Evolutionary conservation across 2,329 filamentous ascomycete species (phyloP).

Genomic region (Colletotrichum cuscutae): DNA sequence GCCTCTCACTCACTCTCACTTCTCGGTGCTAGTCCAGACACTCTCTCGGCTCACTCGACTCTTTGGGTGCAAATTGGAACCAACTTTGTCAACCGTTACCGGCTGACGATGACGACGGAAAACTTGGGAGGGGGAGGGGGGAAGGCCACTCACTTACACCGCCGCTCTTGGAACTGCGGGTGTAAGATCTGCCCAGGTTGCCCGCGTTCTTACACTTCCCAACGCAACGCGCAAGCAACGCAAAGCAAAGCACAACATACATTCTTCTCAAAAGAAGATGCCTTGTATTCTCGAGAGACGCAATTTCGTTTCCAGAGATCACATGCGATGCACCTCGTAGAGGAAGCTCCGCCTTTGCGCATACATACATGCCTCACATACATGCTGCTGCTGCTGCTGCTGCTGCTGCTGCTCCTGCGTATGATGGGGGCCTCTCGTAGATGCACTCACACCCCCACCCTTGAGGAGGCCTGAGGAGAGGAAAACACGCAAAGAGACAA

Average conservation of each 20-base stretch:
- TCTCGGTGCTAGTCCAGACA: neutral
- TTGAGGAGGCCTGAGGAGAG: no score
- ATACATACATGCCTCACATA: neutral
- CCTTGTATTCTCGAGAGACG: neutral
- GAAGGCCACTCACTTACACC: slow-evolving; percentile 29
- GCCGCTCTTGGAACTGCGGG: slow-evolving; percentile 22
- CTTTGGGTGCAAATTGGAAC: neutral
- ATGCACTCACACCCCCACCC: slow-evolving; percentile 16
- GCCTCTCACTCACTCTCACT: slow-evolving; percentile 1
- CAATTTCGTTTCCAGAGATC: slow-evolving; percentile 10
- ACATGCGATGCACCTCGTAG: slow-evolving; percentile 10
- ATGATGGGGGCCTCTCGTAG: neutral
- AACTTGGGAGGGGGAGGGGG: neutral
- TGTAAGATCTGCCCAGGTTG: slow-evolving; percentile 5
- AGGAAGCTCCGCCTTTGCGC: slow-evolving; percentile 1
- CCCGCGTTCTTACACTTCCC: slow-evolving; percentile 1
- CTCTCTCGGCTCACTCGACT: neutral
- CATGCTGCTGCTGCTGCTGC: neutral
- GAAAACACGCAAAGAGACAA: neutral
- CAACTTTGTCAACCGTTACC: slow-evolving; percentile 8
- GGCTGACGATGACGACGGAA: slow-evolving; percentile 32
- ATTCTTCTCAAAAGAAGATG: neutral
- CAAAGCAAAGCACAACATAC: neutral
- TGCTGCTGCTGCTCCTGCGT: neutral
- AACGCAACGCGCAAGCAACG: neutral